phyloP scores from a whole-genome alignment of 371 early-diverging fungal genomes.

The Amoeboaphelidium protococcarum region DNA sequence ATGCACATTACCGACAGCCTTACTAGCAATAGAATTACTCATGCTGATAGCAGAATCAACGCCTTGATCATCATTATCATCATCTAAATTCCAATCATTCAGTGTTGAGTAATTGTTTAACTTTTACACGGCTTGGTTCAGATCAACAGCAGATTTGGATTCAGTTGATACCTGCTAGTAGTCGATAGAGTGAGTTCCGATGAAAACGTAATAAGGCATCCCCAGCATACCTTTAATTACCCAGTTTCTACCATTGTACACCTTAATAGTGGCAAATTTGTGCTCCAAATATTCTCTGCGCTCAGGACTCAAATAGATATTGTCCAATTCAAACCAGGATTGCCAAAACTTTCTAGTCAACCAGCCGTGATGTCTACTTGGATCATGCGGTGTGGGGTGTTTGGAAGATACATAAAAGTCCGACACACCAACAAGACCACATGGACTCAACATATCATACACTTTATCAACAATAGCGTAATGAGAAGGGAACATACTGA shows the following conservation, averaged over 20 bases:
- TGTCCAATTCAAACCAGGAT: slow-evolving; percentile 36
- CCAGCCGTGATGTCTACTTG: slow-evolving; percentile 33
- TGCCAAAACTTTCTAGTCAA: slow-evolving; percentile 53
- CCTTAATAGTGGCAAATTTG: slow-evolving; percentile 44
- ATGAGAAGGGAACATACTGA: too few species aligned
- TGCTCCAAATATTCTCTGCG: slow-evolving; percentile 63
- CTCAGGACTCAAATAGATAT: slow-evolving; percentile 39
- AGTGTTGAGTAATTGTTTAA: too few species aligned
- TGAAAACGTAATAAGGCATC: slow-evolving; percentile 63
- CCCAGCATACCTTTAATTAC: slow-evolving; percentile 41
- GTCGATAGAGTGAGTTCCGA: too few species aligned
- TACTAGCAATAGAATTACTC: too few species aligned
- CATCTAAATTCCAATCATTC: too few species aligned
- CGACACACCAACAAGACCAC: slow-evolving; percentile 43
- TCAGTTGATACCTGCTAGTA: too few species aligned
- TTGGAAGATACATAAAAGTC: slow-evolving; percentile 47
- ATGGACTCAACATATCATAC: slow-evolving; percentile 24
- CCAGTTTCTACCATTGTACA: slow-evolving; percentile 38
- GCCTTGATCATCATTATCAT: too few species aligned
- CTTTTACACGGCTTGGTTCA: too few species aligned
- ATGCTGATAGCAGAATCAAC: too few species aligned
- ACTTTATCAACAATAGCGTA: slow-evolving; percentile 41
- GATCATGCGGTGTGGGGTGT: slow-evolving; percentile 15
- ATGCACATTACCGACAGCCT: too few species aligned
- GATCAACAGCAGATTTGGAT: too few species aligned